Evolutionary conservation across 2,329 filamentous ascomycete genomes (phyloP).

Genomic region (Proliferodiscus dingleyae): DNA sequence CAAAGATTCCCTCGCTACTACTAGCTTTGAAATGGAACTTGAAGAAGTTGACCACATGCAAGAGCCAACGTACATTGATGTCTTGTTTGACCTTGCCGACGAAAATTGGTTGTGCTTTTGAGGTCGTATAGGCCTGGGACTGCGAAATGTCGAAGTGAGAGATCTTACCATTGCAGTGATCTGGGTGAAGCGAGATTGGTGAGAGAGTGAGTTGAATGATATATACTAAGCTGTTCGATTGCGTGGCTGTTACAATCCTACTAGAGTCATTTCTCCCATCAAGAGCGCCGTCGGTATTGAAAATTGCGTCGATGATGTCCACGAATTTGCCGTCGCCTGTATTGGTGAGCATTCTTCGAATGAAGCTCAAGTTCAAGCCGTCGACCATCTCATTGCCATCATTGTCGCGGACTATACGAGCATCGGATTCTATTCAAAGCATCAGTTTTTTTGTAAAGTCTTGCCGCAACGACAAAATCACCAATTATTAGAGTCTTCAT

Average conservation of each 20-base stretch:
- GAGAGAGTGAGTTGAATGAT: conserved; percentile 27
- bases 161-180: conserved; percentile 16
- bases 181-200: conserved; percentile 25
- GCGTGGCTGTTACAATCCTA: conserved; percentile 9
- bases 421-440: conserved; percentile 24
- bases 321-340: conserved; percentile 8
- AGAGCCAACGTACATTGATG: conserved; percentile 41
- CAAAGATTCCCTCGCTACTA: conserved; percentile 34
- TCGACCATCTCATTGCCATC: conserved; percentile 31
- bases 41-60: conserved; percentile 49
- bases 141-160: conserved; percentile 41
- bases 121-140: conserved; percentile 37
- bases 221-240: conserved; percentile 12
- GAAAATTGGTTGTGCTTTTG: conserved; percentile 36
- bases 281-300: conserved; percentile 16
- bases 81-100: conserved; percentile 31
- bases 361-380: conserved; percentile 22
- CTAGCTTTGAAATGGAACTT: conserved; percentile 41
- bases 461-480: conserved; percentile 25
- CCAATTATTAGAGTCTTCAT: conserved; percentile 40
- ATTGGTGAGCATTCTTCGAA: conserved; percentile 15
- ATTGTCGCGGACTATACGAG: conserved; percentile 6
- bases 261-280: neutral
- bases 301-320: conserved; percentile 26
- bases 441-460: neutral